Evolutionary conservation across 2,329 filamentous ascomycete genomes (phyloP).

Genomic region (Colletotrichum gloeosporioides): DNA sequence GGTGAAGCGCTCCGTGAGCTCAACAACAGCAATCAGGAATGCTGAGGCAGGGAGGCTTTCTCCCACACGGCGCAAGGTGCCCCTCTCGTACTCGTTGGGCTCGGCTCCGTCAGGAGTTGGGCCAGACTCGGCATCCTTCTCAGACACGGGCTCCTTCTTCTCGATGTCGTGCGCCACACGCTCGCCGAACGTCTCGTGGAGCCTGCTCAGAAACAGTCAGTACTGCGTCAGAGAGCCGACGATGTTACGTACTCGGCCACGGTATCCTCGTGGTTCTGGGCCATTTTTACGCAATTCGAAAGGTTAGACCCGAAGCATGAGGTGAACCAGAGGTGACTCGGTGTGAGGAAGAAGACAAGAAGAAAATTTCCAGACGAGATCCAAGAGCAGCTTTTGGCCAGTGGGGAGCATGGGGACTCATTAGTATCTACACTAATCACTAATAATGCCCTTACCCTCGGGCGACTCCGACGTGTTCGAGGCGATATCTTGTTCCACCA

Average conservation of each 20-base stretch:
- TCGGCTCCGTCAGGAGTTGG: slow-evolving; percentile 52
- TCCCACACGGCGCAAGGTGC: slow-evolving; percentile 54
- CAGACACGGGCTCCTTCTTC: slow-evolving; percentile 15
- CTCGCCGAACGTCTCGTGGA: slow-evolving; percentile 31
- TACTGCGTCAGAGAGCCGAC: neutral
- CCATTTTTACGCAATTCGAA: slow-evolving; percentile 28
- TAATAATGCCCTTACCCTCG: slow-evolving; percentile 12
- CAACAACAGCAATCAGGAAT: slow-evolving; percentile 62
- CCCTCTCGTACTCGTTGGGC: slow-evolving; percentile 57
- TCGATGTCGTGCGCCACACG: slow-evolving; percentile 29
- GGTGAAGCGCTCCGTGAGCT: slow-evolving; percentile 62
- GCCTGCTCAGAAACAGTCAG: slow-evolving; percentile 24
- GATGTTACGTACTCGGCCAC: slow-evolving; percentile 34
- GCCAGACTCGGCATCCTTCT: slow-evolving; percentile 28
- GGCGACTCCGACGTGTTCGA: slow-evolving; percentile 7
- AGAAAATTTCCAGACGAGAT: neutral
- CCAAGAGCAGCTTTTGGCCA: neutral
- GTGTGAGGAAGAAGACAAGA: neutral
- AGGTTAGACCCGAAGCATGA: neutral
- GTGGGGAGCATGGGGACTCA: slow-evolving; percentile 8
- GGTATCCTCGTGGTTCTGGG: slow-evolving; percentile 37
- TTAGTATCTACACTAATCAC: neutral
- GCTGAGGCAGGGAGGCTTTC: slow-evolving; percentile 61
- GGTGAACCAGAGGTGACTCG: neutral
- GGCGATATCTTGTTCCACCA: neutral